These are phyloP conservation scores for Sporothrix humicola DNA, from an alignment of 2,329 filamentous ascomycete genomes.

Conservation along the genomic window DNA sequence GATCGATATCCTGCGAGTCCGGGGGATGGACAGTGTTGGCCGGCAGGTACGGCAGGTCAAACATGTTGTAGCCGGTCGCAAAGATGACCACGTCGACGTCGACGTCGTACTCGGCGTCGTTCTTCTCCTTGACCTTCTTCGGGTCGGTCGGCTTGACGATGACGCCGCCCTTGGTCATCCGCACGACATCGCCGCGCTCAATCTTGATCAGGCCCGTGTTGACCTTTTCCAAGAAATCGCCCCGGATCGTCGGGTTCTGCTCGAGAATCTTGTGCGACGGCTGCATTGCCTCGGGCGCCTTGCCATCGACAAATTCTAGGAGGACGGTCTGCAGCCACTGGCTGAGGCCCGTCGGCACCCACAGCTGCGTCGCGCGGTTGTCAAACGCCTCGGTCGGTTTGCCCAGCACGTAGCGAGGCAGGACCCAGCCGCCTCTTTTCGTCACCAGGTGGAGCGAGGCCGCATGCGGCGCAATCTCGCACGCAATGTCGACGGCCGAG, in stretches of 20 bases:
- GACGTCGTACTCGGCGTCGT: neutral
- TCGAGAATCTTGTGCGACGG: constrained; percentile 46
- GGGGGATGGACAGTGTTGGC: constrained; percentile 38
- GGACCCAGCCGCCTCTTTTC: constrained; percentile 48
- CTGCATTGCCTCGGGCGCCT: constrained; percentile 43
- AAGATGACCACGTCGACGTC: constrained; percentile 45
- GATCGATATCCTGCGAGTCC: constrained; percentile 40
- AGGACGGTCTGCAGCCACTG: constrained; percentile 45
- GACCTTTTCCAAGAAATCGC: constrained; percentile 46
- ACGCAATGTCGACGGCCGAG: constrained; percentile 49
- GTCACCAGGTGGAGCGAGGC: constrained; percentile 48
- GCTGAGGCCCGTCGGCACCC: constrained; percentile 41
- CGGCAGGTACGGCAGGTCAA: constrained; percentile 43
- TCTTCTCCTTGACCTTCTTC: neutral
- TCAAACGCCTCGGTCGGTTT: constrained; percentile 47
- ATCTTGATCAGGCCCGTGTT: constrained; percentile 43
- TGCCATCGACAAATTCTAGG: constrained; percentile 43
- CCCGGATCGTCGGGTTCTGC: constrained; percentile 46
- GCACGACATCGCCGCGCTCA: constrained; percentile 44
- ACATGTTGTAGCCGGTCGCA: constrained; percentile 45
- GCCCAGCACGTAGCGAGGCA: constrained; percentile 48
- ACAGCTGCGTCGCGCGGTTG: constrained; percentile 43
- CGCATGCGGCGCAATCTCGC: constrained; percentile 46
- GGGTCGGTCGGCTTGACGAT: neutral
- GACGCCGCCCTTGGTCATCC: constrained; percentile 35